Percentiles rank a stretch among this genome's conserved stretches.
phyloP scores from a whole-genome alignment of 2,329 filamentous ascomycete species.

The Aspergillus ustus region DNA sequence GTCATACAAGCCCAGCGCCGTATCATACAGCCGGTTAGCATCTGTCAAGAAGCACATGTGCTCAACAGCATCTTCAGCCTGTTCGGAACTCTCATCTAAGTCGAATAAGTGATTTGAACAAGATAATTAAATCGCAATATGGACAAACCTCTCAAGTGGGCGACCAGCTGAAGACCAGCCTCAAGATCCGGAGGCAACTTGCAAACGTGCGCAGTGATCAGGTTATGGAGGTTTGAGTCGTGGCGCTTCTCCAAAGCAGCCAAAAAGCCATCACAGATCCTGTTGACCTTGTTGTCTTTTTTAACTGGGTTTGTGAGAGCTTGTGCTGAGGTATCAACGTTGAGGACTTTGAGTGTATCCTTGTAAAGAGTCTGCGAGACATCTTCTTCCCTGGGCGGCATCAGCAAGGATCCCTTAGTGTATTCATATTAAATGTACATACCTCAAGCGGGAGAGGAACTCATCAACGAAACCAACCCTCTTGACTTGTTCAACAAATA shows the following conservation, averaged over 20 bases:
- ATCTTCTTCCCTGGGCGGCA: conserved; percentile 71
- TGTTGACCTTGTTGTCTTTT: conserved; percentile 73
- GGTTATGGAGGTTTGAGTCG: conserved; percentile 77
- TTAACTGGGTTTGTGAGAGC: conserved; percentile 27
- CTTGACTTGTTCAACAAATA: conserved; percentile 84
- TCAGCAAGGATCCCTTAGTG: conserved; percentile 32
- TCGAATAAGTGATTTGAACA: conserved; percentile 19
- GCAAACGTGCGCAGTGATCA: conserved; percentile 92
- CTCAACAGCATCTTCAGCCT: conserved; percentile 87
- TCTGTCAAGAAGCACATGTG: conserved; percentile 98
- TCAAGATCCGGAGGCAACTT: conserved; percentile 90
- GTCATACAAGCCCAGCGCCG: conserved; percentile 87
- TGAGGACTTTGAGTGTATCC: conserved; percentile 68
- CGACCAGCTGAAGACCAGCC: conserved; percentile 79
- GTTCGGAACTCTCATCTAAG: conserved; percentile 63
- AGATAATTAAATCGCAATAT: neutral
- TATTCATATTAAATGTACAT: conserved; percentile 32
- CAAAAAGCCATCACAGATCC: conserved; percentile 84
- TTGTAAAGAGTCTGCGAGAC: conserved; percentile 93
- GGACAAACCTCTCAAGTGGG: conserved; percentile 62
- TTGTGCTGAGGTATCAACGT: conserved; percentile 33
- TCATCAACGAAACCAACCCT: conserved; percentile 84
- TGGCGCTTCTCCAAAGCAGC: conserved; percentile 66
- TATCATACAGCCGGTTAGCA: conserved; percentile 87
- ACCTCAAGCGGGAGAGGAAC: conserved; percentile 85